phyloP scores from a whole-genome alignment of 768 basidiomycete species.

The Dendrothele bispora region DNA sequence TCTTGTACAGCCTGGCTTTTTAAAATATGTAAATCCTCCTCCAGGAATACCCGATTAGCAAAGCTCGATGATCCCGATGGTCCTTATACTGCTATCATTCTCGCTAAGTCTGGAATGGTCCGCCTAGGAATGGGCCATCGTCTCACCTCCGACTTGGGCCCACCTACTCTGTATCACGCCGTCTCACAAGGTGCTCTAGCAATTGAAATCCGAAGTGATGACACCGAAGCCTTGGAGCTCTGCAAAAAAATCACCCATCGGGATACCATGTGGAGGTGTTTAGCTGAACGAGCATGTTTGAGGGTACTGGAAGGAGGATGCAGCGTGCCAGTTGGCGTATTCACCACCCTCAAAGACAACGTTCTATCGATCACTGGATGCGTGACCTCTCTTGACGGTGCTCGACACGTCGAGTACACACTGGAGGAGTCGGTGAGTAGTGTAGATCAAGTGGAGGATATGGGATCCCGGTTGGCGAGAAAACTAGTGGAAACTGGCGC shows the following conservation, averaged over 20 bases:
- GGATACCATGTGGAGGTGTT: slow-evolving; percentile 72
- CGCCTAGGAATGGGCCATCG: slow-evolving; percentile 76
- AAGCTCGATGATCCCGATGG: slow-evolving; percentile 87
- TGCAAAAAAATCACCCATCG: slow-evolving; percentile 73
- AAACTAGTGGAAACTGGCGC: slow-evolving; percentile 71
- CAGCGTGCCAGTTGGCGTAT: slow-evolving; percentile 91
- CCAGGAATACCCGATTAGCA: slow-evolving; percentile 82
- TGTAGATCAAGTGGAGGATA: slow-evolving; percentile 59
- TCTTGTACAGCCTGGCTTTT: background rate
- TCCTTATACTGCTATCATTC: slow-evolving; percentile 84
- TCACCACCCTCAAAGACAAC: slow-evolving; percentile 46
- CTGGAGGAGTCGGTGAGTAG: slow-evolving; percentile 50
- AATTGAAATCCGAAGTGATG: slow-evolving; percentile 78
- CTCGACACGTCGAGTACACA: slow-evolving; percentile 66
- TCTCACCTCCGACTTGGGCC: slow-evolving; percentile 68
- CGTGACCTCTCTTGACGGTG: slow-evolving; percentile 82
- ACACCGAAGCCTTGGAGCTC: slow-evolving; percentile 57
- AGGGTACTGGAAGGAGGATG: slow-evolving; percentile 95
- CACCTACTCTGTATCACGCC: slow-evolving; percentile 81
- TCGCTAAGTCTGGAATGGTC: slow-evolving; percentile 90
- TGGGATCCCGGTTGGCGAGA: slow-evolving; percentile 69
- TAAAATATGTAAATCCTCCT: slow-evolving; percentile 4
- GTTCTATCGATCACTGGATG: slow-evolving; percentile 70
- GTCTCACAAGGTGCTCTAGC: slow-evolving; percentile 94
- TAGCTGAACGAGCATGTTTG: slow-evolving; percentile 86